Evolutionary conservation across 148 eudicot species (phyloP).

Genomic region (Camellia japonica): DNA sequence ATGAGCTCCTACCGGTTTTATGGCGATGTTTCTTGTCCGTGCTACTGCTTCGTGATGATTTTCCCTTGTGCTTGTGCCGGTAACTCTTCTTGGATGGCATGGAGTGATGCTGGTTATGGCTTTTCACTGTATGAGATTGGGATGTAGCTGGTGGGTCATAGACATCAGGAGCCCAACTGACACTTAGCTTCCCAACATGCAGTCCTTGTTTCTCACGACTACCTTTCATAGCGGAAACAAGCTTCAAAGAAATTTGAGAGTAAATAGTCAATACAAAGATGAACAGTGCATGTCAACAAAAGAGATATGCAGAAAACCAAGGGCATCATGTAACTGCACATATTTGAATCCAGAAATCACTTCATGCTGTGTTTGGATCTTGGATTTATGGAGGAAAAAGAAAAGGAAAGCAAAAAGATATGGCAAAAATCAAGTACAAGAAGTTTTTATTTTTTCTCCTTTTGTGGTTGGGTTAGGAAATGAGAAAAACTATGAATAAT

Average conservation of each 20-base stretch:
- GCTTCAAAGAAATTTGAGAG: constrained; percentile 18
- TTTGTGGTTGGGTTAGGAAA: too few relatives aligned
- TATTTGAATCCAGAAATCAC: neutral
- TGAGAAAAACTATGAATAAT: too few relatives aligned
- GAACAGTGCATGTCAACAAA: neutral
- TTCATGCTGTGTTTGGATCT: neutral
- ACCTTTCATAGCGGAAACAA: constrained; percentile 25
- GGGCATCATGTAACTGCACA: neutral
- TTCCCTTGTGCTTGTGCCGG: constrained; percentile 24
- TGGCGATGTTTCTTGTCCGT: constrained; percentile 8
- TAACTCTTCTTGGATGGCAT: constrained; percentile 15
- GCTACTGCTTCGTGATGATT: constrained; percentile 16
- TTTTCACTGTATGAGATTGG: constrained; percentile 20
- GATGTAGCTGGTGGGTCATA: constrained; percentile 25
- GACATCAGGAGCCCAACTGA: constrained; percentile 30
- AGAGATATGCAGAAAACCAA: neutral
- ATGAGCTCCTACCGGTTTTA: neutral
- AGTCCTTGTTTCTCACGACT: constrained; percentile 22
- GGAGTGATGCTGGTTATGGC: constrained; percentile 16
- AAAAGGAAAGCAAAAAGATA: neutral
- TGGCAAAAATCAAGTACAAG: neutral
- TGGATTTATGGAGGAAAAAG: too few relatives aligned
- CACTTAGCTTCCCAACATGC: constrained; percentile 17
- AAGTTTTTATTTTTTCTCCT: too few relatives aligned
- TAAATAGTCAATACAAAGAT: neutral